These are phyloP conservation scores for Cylindrotheca fusiformis DNA, from an alignment of 108 stramenopile species.

Conservation along the genomic window DNA sequence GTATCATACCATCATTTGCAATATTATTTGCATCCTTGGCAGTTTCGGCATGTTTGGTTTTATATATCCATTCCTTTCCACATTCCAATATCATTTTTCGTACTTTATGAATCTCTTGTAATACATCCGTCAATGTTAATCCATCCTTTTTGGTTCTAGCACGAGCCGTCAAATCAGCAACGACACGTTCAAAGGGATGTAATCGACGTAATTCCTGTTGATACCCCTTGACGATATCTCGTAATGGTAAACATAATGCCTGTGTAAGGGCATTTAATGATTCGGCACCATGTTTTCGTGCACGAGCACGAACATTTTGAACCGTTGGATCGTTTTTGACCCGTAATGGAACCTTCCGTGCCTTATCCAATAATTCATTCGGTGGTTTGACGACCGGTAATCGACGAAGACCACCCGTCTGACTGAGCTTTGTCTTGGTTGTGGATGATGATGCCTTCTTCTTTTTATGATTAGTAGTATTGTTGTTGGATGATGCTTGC, in stretches of 20 bases:
- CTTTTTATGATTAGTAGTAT: too few species aligned
- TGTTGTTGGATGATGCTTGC: too few species aligned
- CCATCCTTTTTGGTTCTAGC: constrained; percentile 75
- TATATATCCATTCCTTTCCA: constrained; percentile 86
- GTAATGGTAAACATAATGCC: constrained; percentile 75
- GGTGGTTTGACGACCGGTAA: constrained; percentile 72
- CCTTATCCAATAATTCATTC: constrained; percentile 62
- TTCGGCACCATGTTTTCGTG: constrained; percentile 78
- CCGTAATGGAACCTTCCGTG: constrained; percentile 36
- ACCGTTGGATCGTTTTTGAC: constrained; percentile 46
- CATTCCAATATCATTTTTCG: constrained; percentile 71
- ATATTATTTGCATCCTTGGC: constrained; percentile 61
- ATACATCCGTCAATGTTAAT: constrained; percentile 45
- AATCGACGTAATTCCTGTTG: constrained; percentile 59
- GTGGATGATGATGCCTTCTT: too few species aligned
- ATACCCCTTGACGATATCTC: constrained; percentile 80
- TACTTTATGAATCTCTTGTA: constrained; percentile 81
- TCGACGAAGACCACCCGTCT: constrained; percentile 74
- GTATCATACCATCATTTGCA: constrained; percentile 56
- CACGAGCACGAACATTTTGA: constrained; percentile 56
- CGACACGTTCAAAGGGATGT: constrained; percentile 94
- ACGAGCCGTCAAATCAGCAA: constrained; percentile 87
- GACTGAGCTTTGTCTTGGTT: constrained; percentile 5
- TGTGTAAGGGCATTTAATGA: constrained; percentile 77
- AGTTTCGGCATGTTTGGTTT: constrained; percentile 74